These are phyloP conservation scores for Acorus calamus DNA, from an alignment of 106 monocot genomes.

Conservation along the genomic window DNA sequence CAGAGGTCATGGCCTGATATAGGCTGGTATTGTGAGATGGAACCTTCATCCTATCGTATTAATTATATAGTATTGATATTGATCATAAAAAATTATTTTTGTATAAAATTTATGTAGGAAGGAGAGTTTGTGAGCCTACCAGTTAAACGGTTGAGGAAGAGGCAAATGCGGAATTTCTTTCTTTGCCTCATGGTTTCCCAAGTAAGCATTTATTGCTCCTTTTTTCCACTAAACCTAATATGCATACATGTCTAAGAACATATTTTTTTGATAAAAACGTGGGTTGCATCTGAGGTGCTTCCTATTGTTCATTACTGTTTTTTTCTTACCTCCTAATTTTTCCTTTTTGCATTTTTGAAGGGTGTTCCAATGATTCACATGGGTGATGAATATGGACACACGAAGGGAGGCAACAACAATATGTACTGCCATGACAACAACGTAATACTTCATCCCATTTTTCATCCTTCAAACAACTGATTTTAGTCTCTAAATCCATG, in stretches of 20 bases:
- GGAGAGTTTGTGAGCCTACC: slow-evolving; percentile 50
- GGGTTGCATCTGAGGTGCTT: too few species aligned
- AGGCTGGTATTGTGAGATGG: not conserved
- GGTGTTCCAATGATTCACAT: slow-evolving; percentile 93
- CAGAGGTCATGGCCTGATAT: not conserved
- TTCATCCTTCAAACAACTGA: not conserved
- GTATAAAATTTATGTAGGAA: slow-evolving; percentile 36
- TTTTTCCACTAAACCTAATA: too few species aligned
- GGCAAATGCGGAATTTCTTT: slow-evolving; percentile 88
- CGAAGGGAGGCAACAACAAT: slow-evolving; percentile 93
- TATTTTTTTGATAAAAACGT: too few species aligned
- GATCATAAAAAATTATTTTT: not conserved
- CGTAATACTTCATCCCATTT: slow-evolving; percentile 15
- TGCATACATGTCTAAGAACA: too few species aligned
- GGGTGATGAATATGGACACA: slow-evolving; percentile 96
- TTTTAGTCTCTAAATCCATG: not conserved
- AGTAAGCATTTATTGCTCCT: slow-evolving; percentile 21
- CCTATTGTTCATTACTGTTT: too few species aligned
- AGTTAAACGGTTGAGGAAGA: slow-evolving; percentile 70
- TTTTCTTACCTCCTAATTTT: not conserved
- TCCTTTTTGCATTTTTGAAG: slow-evolving; percentile 13
- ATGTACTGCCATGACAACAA: slow-evolving; percentile 88
- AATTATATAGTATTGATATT: not conserved
- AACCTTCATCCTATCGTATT: too few species aligned
- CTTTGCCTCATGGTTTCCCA: slow-evolving; percentile 95